Conservation (phyloP, 169 alveolate species). For the Plasmodium coatneyi region DNA sequence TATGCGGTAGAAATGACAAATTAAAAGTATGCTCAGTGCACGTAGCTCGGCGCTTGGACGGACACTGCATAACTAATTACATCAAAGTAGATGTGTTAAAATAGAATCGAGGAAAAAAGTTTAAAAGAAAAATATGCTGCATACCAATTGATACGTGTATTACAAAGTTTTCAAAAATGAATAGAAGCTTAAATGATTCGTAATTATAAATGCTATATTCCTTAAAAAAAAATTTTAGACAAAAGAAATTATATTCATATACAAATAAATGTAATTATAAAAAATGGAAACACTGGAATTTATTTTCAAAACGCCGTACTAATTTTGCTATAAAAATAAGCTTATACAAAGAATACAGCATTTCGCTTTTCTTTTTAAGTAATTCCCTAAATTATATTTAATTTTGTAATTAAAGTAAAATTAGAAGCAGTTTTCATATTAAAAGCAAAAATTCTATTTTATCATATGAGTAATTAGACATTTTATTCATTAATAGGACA, state of each 20-base stretch:
- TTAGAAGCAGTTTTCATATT: slow-evolving; percentile 10
- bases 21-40: background rate
- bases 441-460: background rate
- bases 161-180: slow-evolving; percentile 23
- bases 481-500: background rate
- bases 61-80: background rate
- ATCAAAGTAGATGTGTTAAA: background rate
- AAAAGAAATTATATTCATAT: slow-evolving; percentile 2
- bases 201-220: background rate
- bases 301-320: background rate
- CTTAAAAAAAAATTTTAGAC: slow-evolving; percentile 15
- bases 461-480: background rate
- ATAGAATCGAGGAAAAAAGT: background rate
- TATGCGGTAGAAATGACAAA: background rate
- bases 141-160: slow-evolving; percentile 1
- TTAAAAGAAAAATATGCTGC: background rate
- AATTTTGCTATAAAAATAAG: slow-evolving; percentile 9
- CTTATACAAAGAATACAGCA: background rate
- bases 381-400: slow-evolving; percentile 1
- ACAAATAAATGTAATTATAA: slow-evolving; percentile 1
- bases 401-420: slow-evolving; percentile 40
- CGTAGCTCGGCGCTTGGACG: background rate
- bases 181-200: slow-evolving; percentile 2
- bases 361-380: background rate
- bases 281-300: slow-evolving; percentile 5